Percentiles rank a stretch among this genome's conserved stretches.
Evolutionary conservation across 2,329 filamentous ascomycete species (phyloP).

Genomic region (Xylariaceae sp.): DNA sequence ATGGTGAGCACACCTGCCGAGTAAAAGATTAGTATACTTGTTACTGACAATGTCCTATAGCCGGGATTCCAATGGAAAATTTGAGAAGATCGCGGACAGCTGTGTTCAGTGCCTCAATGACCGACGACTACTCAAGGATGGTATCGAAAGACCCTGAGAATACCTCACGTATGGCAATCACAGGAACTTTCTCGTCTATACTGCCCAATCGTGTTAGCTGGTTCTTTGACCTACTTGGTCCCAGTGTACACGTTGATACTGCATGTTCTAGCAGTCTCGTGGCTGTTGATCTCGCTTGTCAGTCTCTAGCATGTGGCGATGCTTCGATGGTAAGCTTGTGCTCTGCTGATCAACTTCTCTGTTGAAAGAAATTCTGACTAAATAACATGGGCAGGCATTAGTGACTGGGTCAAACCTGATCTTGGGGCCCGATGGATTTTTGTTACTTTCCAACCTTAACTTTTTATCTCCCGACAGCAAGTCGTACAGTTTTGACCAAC

Average conservation of each 20-base stretch:
- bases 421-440: constrained; percentile 37
- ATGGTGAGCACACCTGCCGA: constrained; percentile 32
- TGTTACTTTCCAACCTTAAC: constrained; percentile 39
- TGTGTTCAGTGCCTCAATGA: constrained; percentile 47
- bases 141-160: constrained; percentile 44
- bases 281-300: constrained; percentile 40
- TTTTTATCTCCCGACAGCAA: constrained; percentile 47
- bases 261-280: constrained; percentile 47
- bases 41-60: constrained; percentile 27
- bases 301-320: constrained; percentile 33
- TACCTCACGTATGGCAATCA: constrained; percentile 40
- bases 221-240: constrained; percentile 47
- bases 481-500: constrained; percentile 39
- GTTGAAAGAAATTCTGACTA: not conserved
- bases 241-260: constrained; percentile 46
- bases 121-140: constrained; percentile 45
- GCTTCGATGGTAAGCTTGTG: constrained; percentile 30
- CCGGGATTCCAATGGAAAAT: constrained; percentile 41
- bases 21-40: not conserved
- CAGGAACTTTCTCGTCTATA: constrained; percentile 41
- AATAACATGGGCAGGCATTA: constrained; percentile 35
- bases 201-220: constrained; percentile 49
- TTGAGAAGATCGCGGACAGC: constrained; percentile 41
- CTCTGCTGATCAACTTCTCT: not conserved
- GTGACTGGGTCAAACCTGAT: constrained; percentile 44